Conservation (phyloP, 2,329 filamentous ascomycete species). For the Ophiocordyceps robertsii region DNA sequence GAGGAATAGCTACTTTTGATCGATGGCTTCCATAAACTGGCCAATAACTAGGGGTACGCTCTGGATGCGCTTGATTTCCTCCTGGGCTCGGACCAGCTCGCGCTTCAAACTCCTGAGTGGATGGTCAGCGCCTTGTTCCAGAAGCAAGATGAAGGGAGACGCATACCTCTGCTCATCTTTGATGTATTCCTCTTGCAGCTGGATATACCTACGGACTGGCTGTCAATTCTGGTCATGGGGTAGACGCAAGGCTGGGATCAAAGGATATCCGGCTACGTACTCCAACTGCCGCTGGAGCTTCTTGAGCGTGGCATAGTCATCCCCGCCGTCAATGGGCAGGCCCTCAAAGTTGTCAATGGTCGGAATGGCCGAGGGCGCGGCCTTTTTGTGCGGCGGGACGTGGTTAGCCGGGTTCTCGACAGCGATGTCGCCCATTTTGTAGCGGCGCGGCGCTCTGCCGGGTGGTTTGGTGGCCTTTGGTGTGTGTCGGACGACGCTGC, state of each 20-base stretch:
- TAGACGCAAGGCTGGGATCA: not conserved
- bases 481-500: not conserved
- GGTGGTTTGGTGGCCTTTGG: not conserved
- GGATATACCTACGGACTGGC: slow-evolving; percentile 55
- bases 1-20: slow-evolving; percentile 65
- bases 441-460: not conserved
- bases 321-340: slow-evolving; percentile 63
- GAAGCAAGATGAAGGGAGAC: not conserved
- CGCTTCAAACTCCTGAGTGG: slow-evolving; percentile 72
- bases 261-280: slow-evolving; percentile 28
- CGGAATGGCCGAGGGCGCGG: slow-evolving; percentile 66
- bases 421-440: slow-evolving; percentile 68
- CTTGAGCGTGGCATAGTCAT: slow-evolving; percentile 93
- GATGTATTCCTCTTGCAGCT: slow-evolving; percentile 99
- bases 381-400: slow-evolving; percentile 68
- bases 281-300: slow-evolving; percentile 93
- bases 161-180: slow-evolving; percentile 92
- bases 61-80: slow-evolving; percentile 99
- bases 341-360: slow-evolving; percentile 87
- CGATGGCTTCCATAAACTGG: slow-evolving; percentile 99
- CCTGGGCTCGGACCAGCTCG: slow-evolving; percentile 91
- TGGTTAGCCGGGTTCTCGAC: slow-evolving; percentile 70
- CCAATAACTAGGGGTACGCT: slow-evolving; percentile 96
- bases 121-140: slow-evolving; percentile 2
- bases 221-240: slow-evolving; percentile 8